These are phyloP conservation scores for Aurantiochytrium sp. DNA, from an alignment of 108 stramenopile species.

Conservation along the genomic window DNA sequence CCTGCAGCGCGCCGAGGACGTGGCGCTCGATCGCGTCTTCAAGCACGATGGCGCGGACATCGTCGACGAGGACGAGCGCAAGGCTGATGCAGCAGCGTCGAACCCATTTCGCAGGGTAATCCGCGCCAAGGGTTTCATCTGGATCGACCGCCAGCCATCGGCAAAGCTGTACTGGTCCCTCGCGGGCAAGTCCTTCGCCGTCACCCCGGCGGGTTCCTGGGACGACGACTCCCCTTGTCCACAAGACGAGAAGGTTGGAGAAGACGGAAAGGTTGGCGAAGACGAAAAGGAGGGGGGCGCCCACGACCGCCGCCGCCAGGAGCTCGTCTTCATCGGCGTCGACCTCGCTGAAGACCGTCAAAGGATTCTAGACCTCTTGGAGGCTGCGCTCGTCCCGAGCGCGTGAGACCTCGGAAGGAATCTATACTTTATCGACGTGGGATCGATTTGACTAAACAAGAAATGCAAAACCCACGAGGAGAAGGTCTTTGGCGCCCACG, in stretches of 20 bases:
- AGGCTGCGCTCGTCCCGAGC: not conserved
- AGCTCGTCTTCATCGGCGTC: not conserved
- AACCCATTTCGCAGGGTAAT: not conserved
- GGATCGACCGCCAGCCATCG: not conserved
- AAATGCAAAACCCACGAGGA: too few relatives aligned
- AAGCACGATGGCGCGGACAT: too few relatives aligned
- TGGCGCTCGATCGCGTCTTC: not conserved
- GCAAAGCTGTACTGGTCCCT: constrained; percentile 7
- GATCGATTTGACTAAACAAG: too few relatives aligned
- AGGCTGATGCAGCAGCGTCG: too few relatives aligned
- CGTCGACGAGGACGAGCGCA: too few relatives aligned
- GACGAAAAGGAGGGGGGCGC: too few relatives aligned
- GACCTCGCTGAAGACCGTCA: not conserved
- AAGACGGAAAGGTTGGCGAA: too few relatives aligned
- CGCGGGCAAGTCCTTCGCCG: not conserved
- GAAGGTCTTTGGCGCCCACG: too few relatives aligned
- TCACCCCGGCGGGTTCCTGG: not conserved
- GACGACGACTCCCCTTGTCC: not conserved
- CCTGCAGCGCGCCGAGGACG: not conserved
- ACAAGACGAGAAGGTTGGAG: too few relatives aligned
- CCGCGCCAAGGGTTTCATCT: not conserved
- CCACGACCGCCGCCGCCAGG: not conserved
- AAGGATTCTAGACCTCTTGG: not conserved
- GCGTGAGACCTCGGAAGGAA: too few relatives aligned
- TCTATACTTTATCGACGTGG: too few relatives aligned